phyloP scores from a whole-genome alignment of 495 filamentous ascomycete genomes.

The Oidiodendron maius region DNA sequence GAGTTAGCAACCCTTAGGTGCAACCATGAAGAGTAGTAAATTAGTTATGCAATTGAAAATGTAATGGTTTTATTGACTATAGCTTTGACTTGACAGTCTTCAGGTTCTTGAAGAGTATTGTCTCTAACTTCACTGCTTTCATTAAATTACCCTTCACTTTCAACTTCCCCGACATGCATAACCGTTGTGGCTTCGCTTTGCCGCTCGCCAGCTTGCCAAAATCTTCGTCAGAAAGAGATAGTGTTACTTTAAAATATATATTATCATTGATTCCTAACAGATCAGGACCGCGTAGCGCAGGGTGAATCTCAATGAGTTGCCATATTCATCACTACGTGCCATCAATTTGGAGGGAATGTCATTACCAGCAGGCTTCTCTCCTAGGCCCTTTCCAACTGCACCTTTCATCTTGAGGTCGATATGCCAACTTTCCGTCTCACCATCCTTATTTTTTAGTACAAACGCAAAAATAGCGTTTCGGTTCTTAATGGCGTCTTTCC shows the following conservation, averaged over 20 bases:
- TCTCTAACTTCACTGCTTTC: constrained; percentile 97
- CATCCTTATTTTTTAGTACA: constrained; percentile 78
- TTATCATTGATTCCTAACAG: too few relatives aligned
- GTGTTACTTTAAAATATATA: constrained; percentile 68
- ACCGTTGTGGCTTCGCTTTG: constrained; percentile 86
- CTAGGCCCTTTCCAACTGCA: constrained; percentile 70
- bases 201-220: constrained; percentile 77
- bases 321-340: too few relatives aligned
- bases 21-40: too few relatives aligned
- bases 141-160: constrained; percentile 98
- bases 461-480: constrained; percentile 87
- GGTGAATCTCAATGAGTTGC: too few relatives aligned
- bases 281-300: too few relatives aligned
- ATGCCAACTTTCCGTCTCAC: constrained; percentile 79
- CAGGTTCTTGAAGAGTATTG: constrained; percentile 87
- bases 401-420: constrained; percentile 93
- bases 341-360: too few relatives aligned
- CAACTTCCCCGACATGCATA: constrained; percentile 96
- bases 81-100: constrained; percentile 77
- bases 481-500: constrained; percentile 81
- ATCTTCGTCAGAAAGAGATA: constrained; percentile 78
- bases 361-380: constrained; percentile 77
- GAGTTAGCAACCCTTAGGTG: too few relatives aligned
- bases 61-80: constrained; percentile 27
- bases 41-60: too few relatives aligned